Evolutionary conservation across 495 filamentous ascomycete species (phyloP).

Genomic region (Xylona heveae): DNA sequence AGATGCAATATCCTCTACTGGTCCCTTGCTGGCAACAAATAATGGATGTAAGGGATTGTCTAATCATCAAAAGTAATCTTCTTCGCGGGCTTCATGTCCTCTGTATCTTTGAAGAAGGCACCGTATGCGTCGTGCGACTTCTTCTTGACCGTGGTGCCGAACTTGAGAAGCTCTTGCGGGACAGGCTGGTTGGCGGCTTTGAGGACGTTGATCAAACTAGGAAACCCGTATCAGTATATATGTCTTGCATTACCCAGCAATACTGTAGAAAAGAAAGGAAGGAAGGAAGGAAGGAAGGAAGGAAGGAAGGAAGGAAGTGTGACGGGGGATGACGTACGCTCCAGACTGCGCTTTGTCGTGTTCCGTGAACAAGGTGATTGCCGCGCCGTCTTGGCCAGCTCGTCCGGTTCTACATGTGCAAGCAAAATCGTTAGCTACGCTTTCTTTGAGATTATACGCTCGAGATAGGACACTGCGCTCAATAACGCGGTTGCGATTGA

Average conservation of each 20-base stretch:
- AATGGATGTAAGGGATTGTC: neutral
- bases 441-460: too few species aligned
- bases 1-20: too few species aligned
- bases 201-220: slow-evolving; percentile 69
- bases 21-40: too few species aligned
- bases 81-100: slow-evolving; percentile 57
- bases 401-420: slow-evolving; percentile 50
- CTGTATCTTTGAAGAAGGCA: slow-evolving; percentile 70
- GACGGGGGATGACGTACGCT: slow-evolving; percentile 34
- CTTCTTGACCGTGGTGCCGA: slow-evolving; percentile 96
- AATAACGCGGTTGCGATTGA: too few species aligned
- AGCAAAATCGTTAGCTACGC: too few species aligned
- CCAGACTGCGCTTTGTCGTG: slow-evolving; percentile 77
- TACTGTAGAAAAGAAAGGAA: neutral
- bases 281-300: too few species aligned
- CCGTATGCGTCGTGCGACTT: slow-evolving; percentile 88
- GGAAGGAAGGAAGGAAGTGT: too few species aligned
- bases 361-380: slow-evolving; percentile 88
- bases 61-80: slow-evolving; percentile 85
- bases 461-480: too few species aligned
- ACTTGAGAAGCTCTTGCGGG: slow-evolving; percentile 74
- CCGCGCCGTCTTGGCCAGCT: slow-evolving; percentile 73
- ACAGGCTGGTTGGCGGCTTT: slow-evolving; percentile 74
- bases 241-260: neutral
- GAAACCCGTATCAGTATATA: slow-evolving; percentile 5